These are phyloP conservation scores for Dactylellina drechsleri DNA, from an alignment of 2,329 filamentous ascomycete genomes.

Conservation along the genomic window DNA sequence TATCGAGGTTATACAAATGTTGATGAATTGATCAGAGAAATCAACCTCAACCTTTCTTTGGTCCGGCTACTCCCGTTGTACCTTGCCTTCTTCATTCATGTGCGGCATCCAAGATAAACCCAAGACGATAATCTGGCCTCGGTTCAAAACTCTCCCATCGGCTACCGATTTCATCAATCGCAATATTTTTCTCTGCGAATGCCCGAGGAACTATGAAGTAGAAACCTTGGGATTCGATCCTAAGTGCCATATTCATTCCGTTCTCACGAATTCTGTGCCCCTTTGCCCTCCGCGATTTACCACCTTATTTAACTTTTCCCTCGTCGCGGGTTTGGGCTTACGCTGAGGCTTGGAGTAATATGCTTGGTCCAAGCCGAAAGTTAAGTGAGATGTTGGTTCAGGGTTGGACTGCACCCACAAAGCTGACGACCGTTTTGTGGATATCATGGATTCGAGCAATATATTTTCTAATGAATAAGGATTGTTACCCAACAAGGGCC, in stretches of 20 bases:
- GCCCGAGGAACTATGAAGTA: not conserved
- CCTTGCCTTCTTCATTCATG: not conserved
- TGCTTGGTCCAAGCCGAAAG: constrained; percentile 23
- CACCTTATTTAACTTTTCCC: not conserved
- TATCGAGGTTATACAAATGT: constrained; percentile 14
- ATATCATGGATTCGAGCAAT: no score
- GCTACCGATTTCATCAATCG: constrained; percentile 19
- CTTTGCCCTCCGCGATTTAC: not conserved
- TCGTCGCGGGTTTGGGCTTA: constrained; percentile 24
- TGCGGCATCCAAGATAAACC: constrained; percentile 33
- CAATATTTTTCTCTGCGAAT: no score
- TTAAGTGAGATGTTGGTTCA: no score
- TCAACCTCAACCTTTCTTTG: constrained; percentile 13
- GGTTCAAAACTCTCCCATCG: constrained; percentile 54
- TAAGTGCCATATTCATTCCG: not conserved
- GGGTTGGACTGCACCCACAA: not conserved
- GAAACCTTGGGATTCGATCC: not conserved
- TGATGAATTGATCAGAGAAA: not conserved
- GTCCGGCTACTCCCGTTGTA: not conserved
- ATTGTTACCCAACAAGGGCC: constrained; percentile 8
- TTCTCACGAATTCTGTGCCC: not conserved
- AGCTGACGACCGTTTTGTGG: not conserved
- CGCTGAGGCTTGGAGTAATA: constrained; percentile 29
- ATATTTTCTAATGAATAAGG: not conserved
- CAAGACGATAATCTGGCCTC: constrained; percentile 38